Evolutionary conservation across 2,329 filamentous ascomycete species (phyloP).

Genomic region (Pyrenophora tritici-repentis): DNA sequence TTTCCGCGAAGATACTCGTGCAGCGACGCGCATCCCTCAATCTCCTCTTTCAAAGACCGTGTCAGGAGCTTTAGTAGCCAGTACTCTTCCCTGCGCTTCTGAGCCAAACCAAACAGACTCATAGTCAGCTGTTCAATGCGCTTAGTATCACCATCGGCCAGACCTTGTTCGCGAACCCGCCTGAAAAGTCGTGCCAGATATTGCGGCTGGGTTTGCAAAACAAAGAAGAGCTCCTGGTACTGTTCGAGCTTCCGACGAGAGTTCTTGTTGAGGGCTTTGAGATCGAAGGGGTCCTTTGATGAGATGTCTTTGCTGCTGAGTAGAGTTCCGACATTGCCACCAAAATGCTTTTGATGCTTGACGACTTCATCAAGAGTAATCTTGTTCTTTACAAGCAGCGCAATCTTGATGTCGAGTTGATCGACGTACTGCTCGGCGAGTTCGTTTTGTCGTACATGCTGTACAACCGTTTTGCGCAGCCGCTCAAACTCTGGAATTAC

Average conservation of each 20-base stretch:
- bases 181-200: constrained; percentile 90
- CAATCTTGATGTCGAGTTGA: constrained; percentile 98
- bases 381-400: constrained; percentile 97
- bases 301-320: constrained; percentile 87
- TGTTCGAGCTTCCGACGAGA: constrained; percentile 93
- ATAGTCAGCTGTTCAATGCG: constrained; percentile 92
- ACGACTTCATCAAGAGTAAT: constrained; percentile 98
- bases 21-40: constrained; percentile 72
- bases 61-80: constrained; percentile 89
- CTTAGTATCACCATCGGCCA: constrained; percentile 89
- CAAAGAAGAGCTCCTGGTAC: constrained; percentile 97
- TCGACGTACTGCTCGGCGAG: constrained; percentile 97
- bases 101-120: constrained; percentile 95
- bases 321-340: constrained; percentile 82
- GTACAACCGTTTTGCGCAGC: constrained; percentile 91
- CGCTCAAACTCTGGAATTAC: constrained; percentile 76
- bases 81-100: constrained; percentile 96
- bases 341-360: constrained; percentile 94
- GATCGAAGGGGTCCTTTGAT: constrained; percentile 89
- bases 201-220: constrained; percentile 92
- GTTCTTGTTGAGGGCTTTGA: constrained; percentile 96
- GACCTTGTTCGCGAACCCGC: constrained; percentile 79
- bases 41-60: constrained; percentile 81
- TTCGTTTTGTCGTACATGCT: constrained; percentile 96
- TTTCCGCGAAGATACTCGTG: constrained; percentile 88